These are phyloP conservation scores for Fusarium sp. DNA, from an alignment of 2,329 filamentous ascomycete genomes.

Conservation along the genomic window DNA sequence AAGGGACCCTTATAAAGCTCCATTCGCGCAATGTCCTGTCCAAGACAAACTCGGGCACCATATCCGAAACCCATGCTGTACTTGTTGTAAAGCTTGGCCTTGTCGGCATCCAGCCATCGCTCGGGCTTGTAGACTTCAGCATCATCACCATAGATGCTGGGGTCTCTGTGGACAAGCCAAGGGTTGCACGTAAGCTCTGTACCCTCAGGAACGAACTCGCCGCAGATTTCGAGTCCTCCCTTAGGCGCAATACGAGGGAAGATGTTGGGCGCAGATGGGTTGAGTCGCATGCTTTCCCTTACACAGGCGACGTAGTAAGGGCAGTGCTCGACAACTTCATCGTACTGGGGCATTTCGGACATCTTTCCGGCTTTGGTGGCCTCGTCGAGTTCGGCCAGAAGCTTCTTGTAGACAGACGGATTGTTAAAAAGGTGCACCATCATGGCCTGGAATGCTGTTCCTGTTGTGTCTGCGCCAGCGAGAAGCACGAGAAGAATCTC, in stretches of 20 bases:
- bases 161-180: conserved; percentile 56
- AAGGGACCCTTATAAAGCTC: conserved; percentile 55
- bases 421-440: conserved; percentile 50
- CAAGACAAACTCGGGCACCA: conserved; percentile 61
- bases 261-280: conserved; percentile 64
- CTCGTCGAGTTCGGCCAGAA: conserved; percentile 46
- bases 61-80: conserved; percentile 57
- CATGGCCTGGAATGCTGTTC: conserved; percentile 62
- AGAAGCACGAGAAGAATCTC: conserved; percentile 48
- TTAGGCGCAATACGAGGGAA: conserved; percentile 65
- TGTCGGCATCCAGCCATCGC: conserved; percentile 57
- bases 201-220: conserved; percentile 51
- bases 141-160: conserved; percentile 52
- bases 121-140: conserved; percentile 58
- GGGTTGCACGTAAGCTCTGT: conserved; percentile 56
- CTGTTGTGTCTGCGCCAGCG: conserved; percentile 63
- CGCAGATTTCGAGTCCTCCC: conserved; percentile 60
- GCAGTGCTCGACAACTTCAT: conserved; percentile 31
- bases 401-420: conserved; percentile 39
- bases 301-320: conserved; percentile 69
- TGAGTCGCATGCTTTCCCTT: conserved; percentile 67
- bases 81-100: conserved; percentile 50
- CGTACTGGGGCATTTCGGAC: conserved; percentile 55
- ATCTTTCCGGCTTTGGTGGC: conserved; percentile 53
- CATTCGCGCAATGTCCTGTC: conserved; percentile 60